Conservation (phyloP, 148 eudicot species). For the Persicaria maculosa region DNA sequence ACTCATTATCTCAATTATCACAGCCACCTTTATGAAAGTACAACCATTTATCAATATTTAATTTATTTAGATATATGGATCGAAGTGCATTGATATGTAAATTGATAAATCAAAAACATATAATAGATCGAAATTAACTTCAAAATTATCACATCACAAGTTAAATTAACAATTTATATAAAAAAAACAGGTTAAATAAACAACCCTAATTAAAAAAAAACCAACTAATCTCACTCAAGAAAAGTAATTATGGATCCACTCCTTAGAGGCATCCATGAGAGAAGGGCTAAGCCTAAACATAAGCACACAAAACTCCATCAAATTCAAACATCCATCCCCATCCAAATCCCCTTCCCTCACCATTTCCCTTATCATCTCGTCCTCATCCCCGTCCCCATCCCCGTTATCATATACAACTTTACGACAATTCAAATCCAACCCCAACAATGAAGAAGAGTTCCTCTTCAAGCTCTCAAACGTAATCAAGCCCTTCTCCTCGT, state of each 20-base stretch:
- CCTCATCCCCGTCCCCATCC: constrained; percentile 17
- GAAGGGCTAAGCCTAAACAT: constrained; percentile 83
- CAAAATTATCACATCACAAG: background rate
- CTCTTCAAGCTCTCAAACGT: constrained; percentile 72
- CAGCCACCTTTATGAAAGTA: too few species aligned
- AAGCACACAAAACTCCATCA: constrained; percentile 81
- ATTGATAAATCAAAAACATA: too few species aligned
- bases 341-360: constrained; percentile 63
- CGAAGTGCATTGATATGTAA: too few species aligned
- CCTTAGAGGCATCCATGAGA: constrained; percentile 57
- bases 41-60: too few species aligned
- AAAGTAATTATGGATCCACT: constrained; percentile 43
- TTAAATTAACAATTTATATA: too few species aligned
- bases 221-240: constrained; percentile 18
- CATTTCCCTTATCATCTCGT: constrained; percentile 44
- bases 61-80: too few species aligned
- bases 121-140: background rate
- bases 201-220: background rate
- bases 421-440: constrained; percentile 1
- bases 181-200: constrained; percentile 7
- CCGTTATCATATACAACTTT: background rate
- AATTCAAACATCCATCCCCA: constrained; percentile 54
- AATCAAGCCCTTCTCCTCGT: constrained; percentile 53
- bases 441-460: constrained; percentile 38
- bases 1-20: too few species aligned